Evolutionary conservation across 352 stramenopile species (phyloP).

Genomic region (Globisporangium parvum): DNA sequence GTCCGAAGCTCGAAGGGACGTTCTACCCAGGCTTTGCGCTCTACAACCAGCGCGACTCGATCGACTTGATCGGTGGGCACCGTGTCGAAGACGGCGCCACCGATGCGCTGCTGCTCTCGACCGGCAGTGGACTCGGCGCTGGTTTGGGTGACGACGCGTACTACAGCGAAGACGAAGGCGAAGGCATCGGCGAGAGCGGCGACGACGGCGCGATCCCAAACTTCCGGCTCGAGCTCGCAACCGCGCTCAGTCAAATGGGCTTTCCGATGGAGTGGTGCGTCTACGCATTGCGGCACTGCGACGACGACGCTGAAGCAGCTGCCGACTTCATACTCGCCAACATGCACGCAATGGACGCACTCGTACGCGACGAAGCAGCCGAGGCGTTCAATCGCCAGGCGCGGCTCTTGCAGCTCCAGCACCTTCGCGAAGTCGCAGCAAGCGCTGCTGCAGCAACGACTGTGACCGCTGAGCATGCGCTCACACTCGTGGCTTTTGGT

Average conservation of each 20-base stretch:
- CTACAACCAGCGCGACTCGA: constrained; percentile 86
- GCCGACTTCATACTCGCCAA: constrained; percentile 83
- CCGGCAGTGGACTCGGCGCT: constrained; percentile 16
- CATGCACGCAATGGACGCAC: constrained; percentile 74
- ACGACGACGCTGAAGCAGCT: constrained; percentile 77
- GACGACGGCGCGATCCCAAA: constrained; percentile 58
- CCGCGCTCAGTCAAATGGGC: constrained; percentile 77
- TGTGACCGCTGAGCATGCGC: not conserved
- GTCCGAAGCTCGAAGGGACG: constrained; percentile 79
- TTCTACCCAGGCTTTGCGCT: constrained; percentile 85
- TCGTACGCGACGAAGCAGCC: constrained; percentile 73
- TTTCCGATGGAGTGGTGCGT: constrained; percentile 88
- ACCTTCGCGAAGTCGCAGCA: not conserved
- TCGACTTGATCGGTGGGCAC: constrained; percentile 80
- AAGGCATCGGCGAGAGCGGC: constrained; percentile 27
- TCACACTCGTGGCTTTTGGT: not conserved
- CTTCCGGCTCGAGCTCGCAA: constrained; percentile 81
- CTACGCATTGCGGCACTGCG: constrained; percentile 73
- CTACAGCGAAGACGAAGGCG: constrained; percentile 82
- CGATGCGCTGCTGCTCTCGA: constrained; percentile 25
- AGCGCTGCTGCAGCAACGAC: not conserved
- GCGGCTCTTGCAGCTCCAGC: constrained; percentile 39
- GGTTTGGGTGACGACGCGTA: constrained; percentile 59
- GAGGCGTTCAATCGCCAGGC: constrained; percentile 42
- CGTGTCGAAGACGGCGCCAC: constrained; percentile 61